These are phyloP conservation scores for Thalassiosira mediterranea DNA, from an alignment of 352 stramenopile genomes.

Conservation along the genomic window DNA sequence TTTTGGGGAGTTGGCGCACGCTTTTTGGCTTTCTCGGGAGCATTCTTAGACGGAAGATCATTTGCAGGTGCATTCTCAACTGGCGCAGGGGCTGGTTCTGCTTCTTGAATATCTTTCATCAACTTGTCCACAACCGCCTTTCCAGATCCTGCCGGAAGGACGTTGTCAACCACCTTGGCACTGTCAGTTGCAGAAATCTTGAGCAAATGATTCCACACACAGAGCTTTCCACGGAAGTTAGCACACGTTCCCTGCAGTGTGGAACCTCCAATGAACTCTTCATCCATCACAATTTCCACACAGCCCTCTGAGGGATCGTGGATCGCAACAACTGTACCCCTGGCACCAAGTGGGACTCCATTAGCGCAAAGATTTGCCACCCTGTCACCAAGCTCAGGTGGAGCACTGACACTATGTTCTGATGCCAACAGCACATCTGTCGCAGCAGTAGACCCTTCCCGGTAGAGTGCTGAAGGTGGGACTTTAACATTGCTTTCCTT, in stretches of 20 bases:
- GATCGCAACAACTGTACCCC: slow-evolving; percentile 96
- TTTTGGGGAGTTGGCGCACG: slow-evolving; percentile 9
- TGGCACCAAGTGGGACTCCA: slow-evolving; percentile 95
- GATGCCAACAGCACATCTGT: slow-evolving; percentile 78
- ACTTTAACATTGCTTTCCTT: slow-evolving; percentile 83
- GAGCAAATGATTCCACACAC: slow-evolving; percentile 89
- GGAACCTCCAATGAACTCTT: slow-evolving; percentile 96
- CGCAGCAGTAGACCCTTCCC: slow-evolving; percentile 72
- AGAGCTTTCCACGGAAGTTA: slow-evolving; percentile 94
- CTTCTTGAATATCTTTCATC: slow-evolving; percentile 52
- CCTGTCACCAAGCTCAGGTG: slow-evolving; percentile 93
- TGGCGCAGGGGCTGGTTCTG: slow-evolving; percentile 16
- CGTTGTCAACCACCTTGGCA: slow-evolving; percentile 71
- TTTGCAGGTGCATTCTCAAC: neutral
- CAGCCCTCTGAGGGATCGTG: slow-evolving; percentile 91
- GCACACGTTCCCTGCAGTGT: slow-evolving; percentile 93
- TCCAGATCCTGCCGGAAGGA: slow-evolving; percentile 66
- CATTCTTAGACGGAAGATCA: slow-evolving; percentile 10
- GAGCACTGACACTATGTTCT: slow-evolving; percentile 72
- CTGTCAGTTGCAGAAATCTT: slow-evolving; percentile 76
- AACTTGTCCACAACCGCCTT: slow-evolving; percentile 71
- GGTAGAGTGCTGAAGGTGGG: slow-evolving; percentile 74
- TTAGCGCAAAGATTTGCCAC: slow-evolving; percentile 95
- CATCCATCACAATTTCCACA: slow-evolving; percentile 97
- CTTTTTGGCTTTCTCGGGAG: slow-evolving; percentile 5